These are phyloP conservation scores for Globisporangium cystogenes DNA, from an alignment of 352 stramenopile species.

Conservation along the genomic window DNA sequence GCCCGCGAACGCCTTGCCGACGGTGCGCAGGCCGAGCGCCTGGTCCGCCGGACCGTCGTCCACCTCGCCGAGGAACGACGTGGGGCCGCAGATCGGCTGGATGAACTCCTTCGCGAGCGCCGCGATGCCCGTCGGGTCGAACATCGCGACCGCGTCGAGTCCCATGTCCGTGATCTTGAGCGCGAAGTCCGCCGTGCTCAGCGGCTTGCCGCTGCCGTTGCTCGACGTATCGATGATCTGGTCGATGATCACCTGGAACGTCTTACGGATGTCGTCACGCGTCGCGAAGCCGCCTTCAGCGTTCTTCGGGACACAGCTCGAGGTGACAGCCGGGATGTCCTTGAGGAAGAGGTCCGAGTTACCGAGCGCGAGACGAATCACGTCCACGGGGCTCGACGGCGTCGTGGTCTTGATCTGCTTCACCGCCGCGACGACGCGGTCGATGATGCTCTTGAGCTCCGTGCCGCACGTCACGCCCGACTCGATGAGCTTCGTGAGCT, in stretches of 20 bases:
- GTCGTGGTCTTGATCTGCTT: conserved; percentile 25
- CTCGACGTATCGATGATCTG: conserved; percentile 33
- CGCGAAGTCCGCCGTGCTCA: conserved; percentile 19
- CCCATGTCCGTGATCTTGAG: conserved; percentile 25
- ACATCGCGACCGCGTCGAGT: conserved; percentile 18
- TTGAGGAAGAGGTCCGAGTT: conserved; percentile 28
- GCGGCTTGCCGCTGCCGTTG: conserved; percentile 13
- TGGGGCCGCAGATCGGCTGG: conserved; percentile 49
- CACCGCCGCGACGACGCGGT: conserved; percentile 36
- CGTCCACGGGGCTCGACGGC: conserved; percentile 22
- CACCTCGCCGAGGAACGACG: conserved; percentile 39
- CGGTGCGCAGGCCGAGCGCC: conserved; percentile 32
- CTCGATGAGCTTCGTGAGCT: conserved; percentile 30
- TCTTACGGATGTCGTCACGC: conserved; percentile 47
- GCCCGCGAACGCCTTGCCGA: conserved; percentile 33
- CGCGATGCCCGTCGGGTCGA: conserved; percentile 36
- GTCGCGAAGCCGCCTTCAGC: conserved; percentile 27
- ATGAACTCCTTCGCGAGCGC: conserved; percentile 38
- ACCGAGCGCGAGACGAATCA: conserved; percentile 38
- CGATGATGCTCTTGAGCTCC: conserved; percentile 39
- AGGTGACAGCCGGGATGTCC: conserved; percentile 38
- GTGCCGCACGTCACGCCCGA: conserved; percentile 33
- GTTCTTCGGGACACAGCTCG: conserved; percentile 35
- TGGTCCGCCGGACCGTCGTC: conserved; percentile 33
- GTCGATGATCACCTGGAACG: conserved; percentile 50